Evolutionary conservation across 495 filamentous ascomycete genomes (phyloP), one percentile per base, ranked within the genome.

Genomic region (Penicillium goetzii): DNA sequence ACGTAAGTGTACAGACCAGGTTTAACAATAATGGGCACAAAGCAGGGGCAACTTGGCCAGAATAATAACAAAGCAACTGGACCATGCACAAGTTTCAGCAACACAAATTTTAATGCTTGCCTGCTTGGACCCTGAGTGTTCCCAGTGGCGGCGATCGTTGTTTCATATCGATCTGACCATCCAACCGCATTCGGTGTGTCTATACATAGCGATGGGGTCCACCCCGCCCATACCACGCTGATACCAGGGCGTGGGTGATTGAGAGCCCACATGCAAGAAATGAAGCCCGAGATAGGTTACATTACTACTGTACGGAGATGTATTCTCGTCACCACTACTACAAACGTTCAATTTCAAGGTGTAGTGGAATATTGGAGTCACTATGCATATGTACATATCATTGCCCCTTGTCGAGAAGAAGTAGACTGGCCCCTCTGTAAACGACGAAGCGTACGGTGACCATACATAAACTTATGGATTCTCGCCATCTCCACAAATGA

Each of bases 101-200:
- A 28, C 30, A 55, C 52, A 47, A 25, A 55, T 12, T 55, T 38
- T 26, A 56, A 58, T 57, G 28, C 58, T n/a, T n/a, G n/a, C n/a
- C n/a, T n/a, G n/a, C n/a, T 55, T 66, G 60, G 56, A 66, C 64
- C 64, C 59, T 66, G 64, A 59, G 41, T 64, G 58, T 60, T 64
- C 54, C 54, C 50, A 47, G 61, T 59, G 47, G 65, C 53, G 61
- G 40, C 55, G 66, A 68, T 68, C 66, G 62, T 64, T 58, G 66
- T 68, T 68, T 68, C 66, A 68, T 43, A 60, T 61, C 61, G 62
- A 65, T 62, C 51, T 65, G 15, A 25, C 33, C 28, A 21, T 23
- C 58, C 62, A 61, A 60, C 66, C 66, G 66, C 56, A 62, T 65
- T 62, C 66, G 58, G 66, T 25, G 11, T 21, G 56, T 60, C 63